phyloP scores from a whole-genome alignment of 1,284 basidiomycete genomes.

The Pulveroboletus sp. region DNA sequence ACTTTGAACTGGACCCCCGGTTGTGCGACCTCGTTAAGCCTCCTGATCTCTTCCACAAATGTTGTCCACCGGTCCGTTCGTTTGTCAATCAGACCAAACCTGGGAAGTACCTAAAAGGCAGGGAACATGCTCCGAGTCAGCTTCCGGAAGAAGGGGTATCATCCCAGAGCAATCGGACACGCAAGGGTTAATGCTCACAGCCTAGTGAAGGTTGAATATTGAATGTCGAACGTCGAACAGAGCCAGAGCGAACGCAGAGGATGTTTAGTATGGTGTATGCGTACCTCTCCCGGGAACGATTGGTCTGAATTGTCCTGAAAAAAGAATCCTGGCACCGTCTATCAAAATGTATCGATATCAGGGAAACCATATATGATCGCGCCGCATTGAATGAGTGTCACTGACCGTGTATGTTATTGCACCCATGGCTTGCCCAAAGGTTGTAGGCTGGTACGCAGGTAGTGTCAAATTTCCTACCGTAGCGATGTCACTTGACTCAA shows the following conservation, averaged over 20 bases:
- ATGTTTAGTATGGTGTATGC: neutral
- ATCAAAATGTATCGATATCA: neutral
- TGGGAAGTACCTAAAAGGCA: conserved; percentile 49
- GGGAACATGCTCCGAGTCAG: neutral
- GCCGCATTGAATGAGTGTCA: neutral
- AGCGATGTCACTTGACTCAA: too few relatives aligned
- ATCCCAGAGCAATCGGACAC: neutral
- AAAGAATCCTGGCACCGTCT: conserved; percentile 28
- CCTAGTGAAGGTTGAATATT: conserved; percentile 4
- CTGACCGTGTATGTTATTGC: conserved; percentile 18
- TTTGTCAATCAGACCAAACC: conserved; percentile 63
- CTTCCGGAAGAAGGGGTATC: neutral
- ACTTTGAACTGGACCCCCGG: conserved; percentile 55
- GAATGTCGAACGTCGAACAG: too few relatives aligned
- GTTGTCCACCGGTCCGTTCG: conserved; percentile 54
- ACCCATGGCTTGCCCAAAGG: too few relatives aligned
- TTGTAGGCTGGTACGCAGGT: too few relatives aligned
- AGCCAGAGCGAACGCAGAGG: neutral
- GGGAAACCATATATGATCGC: neutral
- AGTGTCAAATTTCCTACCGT: too few relatives aligned
- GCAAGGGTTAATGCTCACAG: conserved; percentile 16
- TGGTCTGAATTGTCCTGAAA: conserved; percentile 19
- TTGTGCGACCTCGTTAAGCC: conserved; percentile 48
- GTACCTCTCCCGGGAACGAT: conserved; percentile 10
- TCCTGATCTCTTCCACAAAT: conserved; percentile 45